A percentile compares a stretch with the other conserved stretches of the same genome.
phyloP scores from a whole-genome alignment of 257 asterid species.

The Fraxinus anomala region DNA sequence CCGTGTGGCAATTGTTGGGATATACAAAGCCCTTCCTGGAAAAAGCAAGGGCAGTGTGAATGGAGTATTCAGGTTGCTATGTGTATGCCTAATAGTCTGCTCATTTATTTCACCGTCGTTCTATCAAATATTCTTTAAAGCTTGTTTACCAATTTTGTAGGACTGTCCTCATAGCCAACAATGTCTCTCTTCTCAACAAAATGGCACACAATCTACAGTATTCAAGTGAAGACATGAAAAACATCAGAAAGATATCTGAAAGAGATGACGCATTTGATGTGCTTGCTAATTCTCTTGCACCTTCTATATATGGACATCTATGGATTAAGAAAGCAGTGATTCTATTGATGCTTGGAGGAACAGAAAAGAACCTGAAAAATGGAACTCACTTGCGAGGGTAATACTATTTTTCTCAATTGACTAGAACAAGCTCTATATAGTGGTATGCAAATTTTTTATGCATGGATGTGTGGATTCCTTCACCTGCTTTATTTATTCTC shows the following conservation, averaged over 20 bases:
- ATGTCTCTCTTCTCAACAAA: slow-evolving; percentile 84
- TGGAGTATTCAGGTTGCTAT: slow-evolving; percentile 85
- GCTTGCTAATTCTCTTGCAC: slow-evolving; percentile 91
- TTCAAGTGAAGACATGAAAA: slow-evolving; percentile 70
- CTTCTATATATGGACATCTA: slow-evolving; percentile 87
- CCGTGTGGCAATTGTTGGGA: slow-evolving; percentile 91
- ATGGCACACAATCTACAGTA: slow-evolving; percentile 73
- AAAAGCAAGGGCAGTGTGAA: slow-evolving; percentile 87
- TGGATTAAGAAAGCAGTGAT: slow-evolving; percentile 96
- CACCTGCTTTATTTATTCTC: background rate
- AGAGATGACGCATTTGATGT: slow-evolving; percentile 76
- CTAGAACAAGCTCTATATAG: slow-evolving; percentile 9
- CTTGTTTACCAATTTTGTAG: slow-evolving; percentile 44
- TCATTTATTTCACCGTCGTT: slow-evolving; percentile 19
- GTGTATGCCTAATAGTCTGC: slow-evolving; percentile 19
- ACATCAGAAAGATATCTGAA: slow-evolving; percentile 70
- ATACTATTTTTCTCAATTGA: background rate
- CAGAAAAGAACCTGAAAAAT: slow-evolving; percentile 87
- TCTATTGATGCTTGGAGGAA: slow-evolving; percentile 95
- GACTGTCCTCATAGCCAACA: slow-evolving; percentile 93
- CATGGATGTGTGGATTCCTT: slow-evolving; percentile 9
- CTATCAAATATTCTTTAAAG: slow-evolving; percentile 3
- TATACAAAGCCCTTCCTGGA: slow-evolving; percentile 92
- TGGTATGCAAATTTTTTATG: background rate
- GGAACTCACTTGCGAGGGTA: slow-evolving; percentile 97